Base-by-base conservation (phyloP, 2,329 filamentous ascomycete genomes). In the Trichophyton verrucosum region DNA sequence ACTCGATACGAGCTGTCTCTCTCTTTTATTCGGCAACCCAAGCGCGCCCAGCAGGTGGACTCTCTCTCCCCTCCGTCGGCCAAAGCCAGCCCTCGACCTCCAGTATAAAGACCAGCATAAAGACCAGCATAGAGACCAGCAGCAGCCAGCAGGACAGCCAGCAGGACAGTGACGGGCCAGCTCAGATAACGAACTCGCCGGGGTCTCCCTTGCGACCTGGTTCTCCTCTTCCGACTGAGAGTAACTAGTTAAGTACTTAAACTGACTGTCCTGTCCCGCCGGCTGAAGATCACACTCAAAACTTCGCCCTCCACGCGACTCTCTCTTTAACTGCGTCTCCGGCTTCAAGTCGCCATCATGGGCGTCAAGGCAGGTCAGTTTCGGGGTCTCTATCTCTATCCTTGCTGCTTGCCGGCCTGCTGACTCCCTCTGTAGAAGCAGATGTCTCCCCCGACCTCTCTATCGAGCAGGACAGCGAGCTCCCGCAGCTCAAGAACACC, bases 401-500 rank as follows among this genome's bases (percentile, higher is more conserved):
- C 15, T 15, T 8, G 6, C 8, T 9, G n/a, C 13, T 7, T 3
- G n/a, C 51, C 27, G 20, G 27, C 7, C 27, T 55, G 4, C 24
- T 55, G 5, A 55, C 51, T 3, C 8, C 6, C 22, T 6, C 8
- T 11, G 20, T 20, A 57, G 55, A 57, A 57, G 55, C 55, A 59
- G 57, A 42, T 17, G 57, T 59, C 13, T 62, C 62, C 4, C 58
- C 59, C 40, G 59, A 62, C 33, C 49, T 55, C 7, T 61, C 55
- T 22, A 33, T 57, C 22, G 58, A 58, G 24, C 58, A 65, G 27
- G 8, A 40, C 24, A 58, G 58, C 47, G 47, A 56, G 4, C 44
- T 49, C 17, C 59, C 61, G 8, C 36, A 11, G 11, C 71, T 75
- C 56, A 71, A 67, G 7, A 66, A 62, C 13, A 77, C 74, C 6